Conservation (phyloP, 2,329 filamentous ascomycete species). For the Beauveria sp. region DNA sequence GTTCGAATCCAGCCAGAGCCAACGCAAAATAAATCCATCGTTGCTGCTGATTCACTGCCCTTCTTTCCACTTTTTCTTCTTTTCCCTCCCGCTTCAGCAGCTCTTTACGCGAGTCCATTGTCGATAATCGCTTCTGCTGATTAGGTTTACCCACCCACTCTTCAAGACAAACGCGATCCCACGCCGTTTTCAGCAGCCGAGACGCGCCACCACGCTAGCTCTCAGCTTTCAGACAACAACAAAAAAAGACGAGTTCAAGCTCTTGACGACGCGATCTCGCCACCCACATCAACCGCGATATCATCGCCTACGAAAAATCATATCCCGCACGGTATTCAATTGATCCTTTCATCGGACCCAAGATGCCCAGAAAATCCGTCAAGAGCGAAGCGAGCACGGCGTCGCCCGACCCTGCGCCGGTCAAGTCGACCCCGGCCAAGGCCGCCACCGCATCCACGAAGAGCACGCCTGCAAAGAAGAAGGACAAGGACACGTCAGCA, state of each 20-base stretch:
- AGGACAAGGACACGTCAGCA: conserved; percentile 1
- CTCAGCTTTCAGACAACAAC: neutral
- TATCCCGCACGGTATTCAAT: neutral
- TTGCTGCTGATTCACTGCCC: neutral
- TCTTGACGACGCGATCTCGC: neutral
- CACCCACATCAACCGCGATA: neutral
- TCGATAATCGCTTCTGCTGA: neutral
- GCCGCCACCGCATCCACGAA: neutral
- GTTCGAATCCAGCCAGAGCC: no score
- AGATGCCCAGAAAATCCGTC: conserved; percentile 7
- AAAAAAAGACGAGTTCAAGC: neutral
- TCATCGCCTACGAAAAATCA: neutral
- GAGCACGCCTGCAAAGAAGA: conserved; percentile 7
- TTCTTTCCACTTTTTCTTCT: neutral
- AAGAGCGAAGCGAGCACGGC: conserved; percentile 9
- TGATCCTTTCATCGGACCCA: neutral
- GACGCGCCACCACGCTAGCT: conserved; percentile 3
- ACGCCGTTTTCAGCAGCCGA: neutral
- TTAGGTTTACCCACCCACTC: neutral
- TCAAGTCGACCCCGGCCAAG: neutral
- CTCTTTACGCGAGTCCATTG: neutral
- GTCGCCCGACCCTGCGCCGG: conserved; percentile 4
- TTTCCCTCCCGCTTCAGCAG: no score
- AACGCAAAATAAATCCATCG: no score
- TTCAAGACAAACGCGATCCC: neutral